These are phyloP conservation scores for Sarocladium strictum DNA, from an alignment of 2,329 filamentous ascomycete species.

Conservation along the genomic window DNA sequence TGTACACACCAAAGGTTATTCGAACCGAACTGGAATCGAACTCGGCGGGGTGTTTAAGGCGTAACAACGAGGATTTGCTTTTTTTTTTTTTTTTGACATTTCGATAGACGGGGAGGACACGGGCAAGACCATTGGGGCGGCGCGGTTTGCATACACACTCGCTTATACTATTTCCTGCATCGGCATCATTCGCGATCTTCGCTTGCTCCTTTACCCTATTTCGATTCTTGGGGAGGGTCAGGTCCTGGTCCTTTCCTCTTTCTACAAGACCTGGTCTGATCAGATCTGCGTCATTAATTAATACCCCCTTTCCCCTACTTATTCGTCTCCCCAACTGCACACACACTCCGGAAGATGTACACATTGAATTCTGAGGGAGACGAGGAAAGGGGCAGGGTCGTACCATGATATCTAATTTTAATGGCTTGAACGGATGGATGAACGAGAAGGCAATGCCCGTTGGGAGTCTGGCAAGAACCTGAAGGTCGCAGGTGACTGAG, in stretches of 20 bases:
- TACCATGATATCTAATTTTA: too few species aligned
- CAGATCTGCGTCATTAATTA: slow-evolving; percentile 1
- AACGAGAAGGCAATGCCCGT: too few species aligned
- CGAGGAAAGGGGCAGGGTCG: too few species aligned
- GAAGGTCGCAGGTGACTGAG: too few species aligned
- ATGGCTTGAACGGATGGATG: too few species aligned
- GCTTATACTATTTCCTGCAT: slow-evolving; percentile 3
- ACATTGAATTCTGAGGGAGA: too few species aligned
- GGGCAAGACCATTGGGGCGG: slow-evolving; percentile 2
- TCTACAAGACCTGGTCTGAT: neutral
- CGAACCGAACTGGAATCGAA: slow-evolving; percentile 11
- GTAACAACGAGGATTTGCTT: slow-evolving; percentile 14
- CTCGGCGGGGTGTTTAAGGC: slow-evolving; percentile 15
- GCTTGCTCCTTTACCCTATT: neutral
- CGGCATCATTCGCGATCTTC: neutral
- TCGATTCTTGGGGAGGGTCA: neutral
- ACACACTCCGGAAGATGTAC: neutral
- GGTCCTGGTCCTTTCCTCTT: neutral
- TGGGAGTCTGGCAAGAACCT: too few species aligned
- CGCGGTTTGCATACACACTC: slow-evolving; percentile 8
- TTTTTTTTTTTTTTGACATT: neutral
- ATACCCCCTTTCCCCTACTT: neutral
- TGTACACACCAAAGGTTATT: neutral
- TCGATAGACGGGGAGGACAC: neutral
- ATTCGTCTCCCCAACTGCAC: neutral